A percentile compares a stretch with the other conserved stretches of the same genome.
phyloP scores from a whole-genome alignment of 176 grass and related monocot genomes.

The Panicum miliaceum region DNA sequence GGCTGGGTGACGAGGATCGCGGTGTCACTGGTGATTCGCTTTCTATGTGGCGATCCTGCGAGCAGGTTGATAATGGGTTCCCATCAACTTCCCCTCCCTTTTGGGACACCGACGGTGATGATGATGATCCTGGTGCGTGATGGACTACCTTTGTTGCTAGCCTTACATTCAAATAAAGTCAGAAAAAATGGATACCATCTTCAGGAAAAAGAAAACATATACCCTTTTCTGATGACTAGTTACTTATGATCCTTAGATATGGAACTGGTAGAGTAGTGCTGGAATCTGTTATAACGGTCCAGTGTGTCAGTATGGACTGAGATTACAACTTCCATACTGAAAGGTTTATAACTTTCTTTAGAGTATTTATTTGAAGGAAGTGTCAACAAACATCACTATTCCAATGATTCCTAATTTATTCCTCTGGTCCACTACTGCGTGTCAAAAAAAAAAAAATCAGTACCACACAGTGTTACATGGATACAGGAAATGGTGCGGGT shows the following conservation, averaged over 20 bases:
- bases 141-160: not conserved
- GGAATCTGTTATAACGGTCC: not conserved
- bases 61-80: conserved; percentile 74
- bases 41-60: conserved; percentile 55
- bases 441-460: not conserved
- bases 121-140: conserved; percentile 61
- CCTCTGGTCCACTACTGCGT: not conserved
- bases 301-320: not conserved
- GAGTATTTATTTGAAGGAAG: not conserved
- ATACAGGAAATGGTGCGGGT: too few species aligned
- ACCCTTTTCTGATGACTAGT: conserved; percentile 11
- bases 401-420: not conserved
- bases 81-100: conserved; percentile 82
- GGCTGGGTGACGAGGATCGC: conserved; percentile 36
- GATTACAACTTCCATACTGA: not conserved
- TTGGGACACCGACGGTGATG: conserved; percentile 67
- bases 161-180: not conserved
- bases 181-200: not conserved
- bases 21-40: conserved; percentile 49
- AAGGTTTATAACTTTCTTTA: not conserved
- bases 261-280: not conserved
- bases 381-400: conserved; percentile 9
- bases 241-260: not conserved
- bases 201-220: not conserved
- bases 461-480: too few species aligned